Conservation (phyloP, 108 stramenopile genomes). For the Fistulifera solaris region DNA sequence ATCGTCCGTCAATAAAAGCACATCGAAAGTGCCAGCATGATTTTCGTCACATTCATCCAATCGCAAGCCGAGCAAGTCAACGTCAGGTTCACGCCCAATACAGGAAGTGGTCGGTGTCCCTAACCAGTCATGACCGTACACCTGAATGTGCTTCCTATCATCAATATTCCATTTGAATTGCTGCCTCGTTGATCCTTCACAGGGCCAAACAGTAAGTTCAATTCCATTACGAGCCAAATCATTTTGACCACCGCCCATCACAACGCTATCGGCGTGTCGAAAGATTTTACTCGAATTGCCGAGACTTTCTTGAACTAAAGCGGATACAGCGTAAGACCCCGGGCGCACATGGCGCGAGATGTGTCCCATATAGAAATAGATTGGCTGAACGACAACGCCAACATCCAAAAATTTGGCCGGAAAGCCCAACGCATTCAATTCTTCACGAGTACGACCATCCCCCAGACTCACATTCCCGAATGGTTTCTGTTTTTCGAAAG, state of each 20-base stretch:
- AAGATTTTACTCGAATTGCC: conserved; percentile 44
- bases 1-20: conserved; percentile 12
- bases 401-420: conserved; percentile 61
- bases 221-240: conserved; percentile 75
- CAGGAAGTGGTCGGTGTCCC: conserved; percentile 66
- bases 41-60: conserved; percentile 32
- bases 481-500: conserved; percentile 46
- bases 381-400: conserved; percentile 61
- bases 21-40: conserved; percentile 36
- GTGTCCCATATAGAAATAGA: conserved; percentile 87
- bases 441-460: conserved; percentile 64
- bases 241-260: conserved; percentile 73
- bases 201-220: conserved; percentile 76
- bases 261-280: conserved; percentile 42
- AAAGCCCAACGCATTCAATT: conserved; percentile 67
- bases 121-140: conserved; percentile 71
- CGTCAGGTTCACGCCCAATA: conserved; percentile 27
- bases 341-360: conserved; percentile 76
- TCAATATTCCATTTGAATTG: conserved; percentile 38
- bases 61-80: conserved; percentile 41
- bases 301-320: conserved; percentile 32
- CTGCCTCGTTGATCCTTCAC: conserved; percentile 85
- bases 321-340: conserved; percentile 52
- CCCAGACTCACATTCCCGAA: conserved; percentile 53
- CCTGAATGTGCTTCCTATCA: conserved; percentile 38